A percentile compares a stretch with the other conserved stretches of the same genome.
Evolutionary conservation across 179 eudicot species (phyloP).

Genomic region (Beta macrorhiza): DNA sequence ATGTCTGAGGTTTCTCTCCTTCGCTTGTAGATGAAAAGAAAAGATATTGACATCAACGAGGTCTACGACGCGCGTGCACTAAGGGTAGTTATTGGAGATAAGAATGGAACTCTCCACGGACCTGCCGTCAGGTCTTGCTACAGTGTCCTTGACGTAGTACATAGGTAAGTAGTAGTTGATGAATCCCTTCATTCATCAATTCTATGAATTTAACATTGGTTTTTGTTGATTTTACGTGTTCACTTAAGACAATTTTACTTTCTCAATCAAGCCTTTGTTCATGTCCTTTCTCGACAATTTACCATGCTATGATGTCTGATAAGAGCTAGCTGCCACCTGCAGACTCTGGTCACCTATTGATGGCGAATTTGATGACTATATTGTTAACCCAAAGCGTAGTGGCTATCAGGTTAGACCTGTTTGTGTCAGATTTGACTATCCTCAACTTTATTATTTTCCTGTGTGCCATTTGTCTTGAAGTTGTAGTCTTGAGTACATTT

Average conservation of each 20-base stretch:
- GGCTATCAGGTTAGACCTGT: conserved; percentile 80
- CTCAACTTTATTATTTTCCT: background rate
- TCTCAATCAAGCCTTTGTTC: background rate
- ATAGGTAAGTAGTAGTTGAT: conserved; percentile 44
- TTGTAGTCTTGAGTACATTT: background rate
- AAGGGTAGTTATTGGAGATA: conserved; percentile 89
- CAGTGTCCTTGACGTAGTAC: conserved; percentile 77
- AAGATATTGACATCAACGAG: conserved; percentile 71
- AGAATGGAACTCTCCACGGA: conserved; percentile 86
- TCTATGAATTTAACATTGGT: background rate
- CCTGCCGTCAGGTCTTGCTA: conserved; percentile 87
- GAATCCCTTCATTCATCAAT: background rate
- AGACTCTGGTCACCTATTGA: conserved; percentile 96
- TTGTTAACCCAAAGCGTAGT: conserved; percentile 93
- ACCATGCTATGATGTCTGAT: conserved; percentile 12
- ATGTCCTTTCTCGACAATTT: background rate
- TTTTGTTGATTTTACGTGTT: conserved; percentile 7
- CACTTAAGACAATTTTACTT: background rate
- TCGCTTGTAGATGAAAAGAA: conserved; percentile 72
- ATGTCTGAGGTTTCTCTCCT: conserved; percentile 11
- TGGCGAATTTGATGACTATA: conserved; percentile 82
- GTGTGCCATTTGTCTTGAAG: background rate
- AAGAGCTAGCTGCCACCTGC: conserved; percentile 25
- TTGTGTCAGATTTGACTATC: background rate
- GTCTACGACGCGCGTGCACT: conserved; percentile 94